These are phyloP conservation scores for Inga laurina DNA, from an alignment of 306 rosid species.

Conservation along the genomic window DNA sequence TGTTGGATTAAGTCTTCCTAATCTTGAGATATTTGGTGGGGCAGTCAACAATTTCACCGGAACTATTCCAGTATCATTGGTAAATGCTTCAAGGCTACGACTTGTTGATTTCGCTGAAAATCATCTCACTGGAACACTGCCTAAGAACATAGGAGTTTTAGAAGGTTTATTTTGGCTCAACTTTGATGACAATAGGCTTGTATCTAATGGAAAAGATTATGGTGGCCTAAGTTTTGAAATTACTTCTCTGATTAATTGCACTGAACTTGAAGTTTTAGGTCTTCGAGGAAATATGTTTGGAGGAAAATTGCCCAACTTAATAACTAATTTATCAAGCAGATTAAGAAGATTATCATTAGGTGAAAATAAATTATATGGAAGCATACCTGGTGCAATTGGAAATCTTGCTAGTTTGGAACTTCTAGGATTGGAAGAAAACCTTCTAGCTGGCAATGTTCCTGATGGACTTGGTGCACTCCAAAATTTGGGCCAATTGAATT, in stretches of 20 bases:
- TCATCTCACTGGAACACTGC: conserved; percentile 39
- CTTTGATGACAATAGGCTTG: conserved; percentile 39
- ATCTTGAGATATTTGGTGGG: conserved; percentile 41
- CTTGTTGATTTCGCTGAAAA: conserved; percentile 46
- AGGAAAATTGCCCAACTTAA: conserved; percentile 38
- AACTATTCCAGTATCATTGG: conserved; percentile 44
- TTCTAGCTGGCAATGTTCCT: conserved; percentile 35
- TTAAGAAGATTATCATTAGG: conserved; percentile 8
- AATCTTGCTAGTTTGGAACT: conserved; percentile 32
- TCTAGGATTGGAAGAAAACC: conserved; percentile 36
- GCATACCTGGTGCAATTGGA: conserved; percentile 38
- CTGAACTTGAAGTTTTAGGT: conserved; percentile 23
- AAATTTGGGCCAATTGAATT: conserved; percentile 26
- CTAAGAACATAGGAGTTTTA: conserved; percentile 44
- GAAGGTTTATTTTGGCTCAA: conserved; percentile 30
- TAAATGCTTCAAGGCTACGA: conserved; percentile 47
- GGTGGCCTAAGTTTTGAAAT: conserved; percentile 38
- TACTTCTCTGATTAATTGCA: conserved; percentile 35
- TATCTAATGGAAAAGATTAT: conserved; percentile 25
- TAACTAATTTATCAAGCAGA: conserved; percentile 36
- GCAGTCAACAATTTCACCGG: conserved; percentile 43
- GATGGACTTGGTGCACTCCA: conserved; percentile 35
- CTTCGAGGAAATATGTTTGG: conserved; percentile 34
- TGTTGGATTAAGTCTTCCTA: conserved; percentile 52
- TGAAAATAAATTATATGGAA: conserved; percentile 31